phyloP scores from a whole-genome alignment of 139 green algal species.

The Chlorella sorokiniana region DNA sequence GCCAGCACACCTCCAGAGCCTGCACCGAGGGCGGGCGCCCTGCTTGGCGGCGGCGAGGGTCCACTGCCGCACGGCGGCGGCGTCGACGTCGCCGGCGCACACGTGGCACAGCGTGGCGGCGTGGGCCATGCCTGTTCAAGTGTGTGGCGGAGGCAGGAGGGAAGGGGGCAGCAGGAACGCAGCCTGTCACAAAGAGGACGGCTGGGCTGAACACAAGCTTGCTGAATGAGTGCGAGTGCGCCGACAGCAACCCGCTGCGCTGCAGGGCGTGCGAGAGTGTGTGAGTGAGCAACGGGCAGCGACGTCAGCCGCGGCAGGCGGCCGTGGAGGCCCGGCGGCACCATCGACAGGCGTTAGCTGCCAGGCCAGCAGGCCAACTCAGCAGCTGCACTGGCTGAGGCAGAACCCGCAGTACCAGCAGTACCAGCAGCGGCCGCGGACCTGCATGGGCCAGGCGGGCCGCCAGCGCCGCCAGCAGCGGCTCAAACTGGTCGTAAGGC shows the following conservation, averaged over 20 bases:
- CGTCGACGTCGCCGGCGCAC: slow-evolving; percentile 87
- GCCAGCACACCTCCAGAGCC: slow-evolving; percentile 77
- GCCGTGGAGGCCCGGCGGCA: no score
- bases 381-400: no score
- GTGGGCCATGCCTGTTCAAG: slow-evolving; percentile 68
- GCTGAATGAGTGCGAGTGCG: no score
- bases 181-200: no score
- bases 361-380: no score
- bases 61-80: slow-evolving; percentile 83
- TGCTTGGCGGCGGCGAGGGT: slow-evolving; percentile 31
- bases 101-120: slow-evolving; percentile 92
- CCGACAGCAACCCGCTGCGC: no score
- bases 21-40: slow-evolving; percentile 53
- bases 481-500: slow-evolving; percentile 58
- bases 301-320: not conserved
- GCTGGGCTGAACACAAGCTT: no score
- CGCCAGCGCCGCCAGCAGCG: slow-evolving; percentile 75
- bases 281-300: not conserved
- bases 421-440: slow-evolving; percentile 9
- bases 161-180: not conserved
- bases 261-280: no score
- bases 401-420: no score
- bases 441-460: slow-evolving; percentile 52
- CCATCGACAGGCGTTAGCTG: no score
- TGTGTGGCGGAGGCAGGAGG: not conserved